Conservation (phyloP, 352 stramenopile species). For the Elongisporangium prolatum region DNA sequence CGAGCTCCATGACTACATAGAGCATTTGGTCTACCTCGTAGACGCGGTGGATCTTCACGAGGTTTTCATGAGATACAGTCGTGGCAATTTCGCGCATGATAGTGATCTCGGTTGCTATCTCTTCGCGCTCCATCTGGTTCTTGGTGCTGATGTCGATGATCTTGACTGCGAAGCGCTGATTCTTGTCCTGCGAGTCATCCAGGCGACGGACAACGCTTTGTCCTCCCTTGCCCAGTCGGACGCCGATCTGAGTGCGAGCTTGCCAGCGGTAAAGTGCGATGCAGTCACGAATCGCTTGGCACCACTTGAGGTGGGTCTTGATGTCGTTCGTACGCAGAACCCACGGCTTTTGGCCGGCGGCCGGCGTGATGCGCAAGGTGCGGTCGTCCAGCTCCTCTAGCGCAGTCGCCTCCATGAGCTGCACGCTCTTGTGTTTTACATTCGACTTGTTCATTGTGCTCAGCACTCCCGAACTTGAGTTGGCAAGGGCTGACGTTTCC, state of each 20-base stretch:
- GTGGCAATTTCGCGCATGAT: conserved; percentile 80
- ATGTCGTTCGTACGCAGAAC: conserved; percentile 46
- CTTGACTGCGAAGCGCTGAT: conserved; percentile 59
- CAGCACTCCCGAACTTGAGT: conserved; percentile 5
- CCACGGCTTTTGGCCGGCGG: conserved; percentile 50
- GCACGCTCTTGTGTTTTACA: conserved; percentile 47
- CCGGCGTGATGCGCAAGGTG: conserved; percentile 50
- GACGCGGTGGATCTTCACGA: conserved; percentile 78
- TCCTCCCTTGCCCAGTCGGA: conserved; percentile 62
- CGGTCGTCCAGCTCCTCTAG: conserved; percentile 47
- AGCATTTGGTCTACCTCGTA: conserved; percentile 81
- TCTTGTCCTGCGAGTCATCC: conserved; percentile 43
- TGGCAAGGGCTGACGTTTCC: conserved; percentile 4
- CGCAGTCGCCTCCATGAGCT: conserved; percentile 47
- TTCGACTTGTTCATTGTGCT: conserved; percentile 1
- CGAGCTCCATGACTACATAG: conserved; percentile 72
- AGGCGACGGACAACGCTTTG: conserved; percentile 68
- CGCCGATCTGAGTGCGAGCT: conserved; percentile 57
- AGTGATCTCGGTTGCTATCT: conserved; percentile 69
- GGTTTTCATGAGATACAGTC: conserved; percentile 67
- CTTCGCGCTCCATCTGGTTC: conserved; percentile 61
- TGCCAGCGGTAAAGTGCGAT: conserved; percentile 76
- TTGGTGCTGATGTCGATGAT: conserved; percentile 57
- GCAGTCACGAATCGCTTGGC: conserved; percentile 61
- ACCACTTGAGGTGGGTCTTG: conserved; percentile 55